Evolutionary conservation across 768 basidiomycete species (phyloP).

Genomic region (Lactifluus pinguis): DNA sequence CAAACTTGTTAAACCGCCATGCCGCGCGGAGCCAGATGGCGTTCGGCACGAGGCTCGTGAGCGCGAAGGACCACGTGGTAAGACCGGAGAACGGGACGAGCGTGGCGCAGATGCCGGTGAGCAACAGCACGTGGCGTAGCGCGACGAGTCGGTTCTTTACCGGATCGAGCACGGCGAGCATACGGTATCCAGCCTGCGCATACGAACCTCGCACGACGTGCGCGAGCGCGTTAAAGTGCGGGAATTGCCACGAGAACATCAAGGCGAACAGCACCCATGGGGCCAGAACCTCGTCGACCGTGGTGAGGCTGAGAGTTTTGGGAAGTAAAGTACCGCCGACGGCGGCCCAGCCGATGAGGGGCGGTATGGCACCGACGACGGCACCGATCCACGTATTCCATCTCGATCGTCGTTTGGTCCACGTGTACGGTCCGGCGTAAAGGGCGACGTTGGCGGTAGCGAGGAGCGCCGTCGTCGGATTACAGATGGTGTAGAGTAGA

Average conservation of each 20-base stretch:
- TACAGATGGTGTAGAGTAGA: slow-evolving; percentile 74
- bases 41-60: no score
- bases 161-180: slow-evolving; percentile 80
- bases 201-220: slow-evolving; percentile 82
- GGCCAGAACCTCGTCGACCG: slow-evolving; percentile 68
- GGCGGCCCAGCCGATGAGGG: slow-evolving; percentile 98
- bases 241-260: slow-evolving; percentile 96
- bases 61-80: no score
- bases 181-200: slow-evolving; percentile 86
- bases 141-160: slow-evolving; percentile 76
- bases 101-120: slow-evolving; percentile 75
- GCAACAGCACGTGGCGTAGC: slow-evolving; percentile 69
- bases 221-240: slow-evolving; percentile 93
- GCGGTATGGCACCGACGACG: slow-evolving; percentile 86
- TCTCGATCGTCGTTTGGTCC: slow-evolving; percentile 74
- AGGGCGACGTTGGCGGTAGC: slow-evolving; percentile 79
- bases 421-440: slow-evolving; percentile 90
- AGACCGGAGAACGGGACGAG: no score
- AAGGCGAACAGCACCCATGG: slow-evolving; percentile 75
- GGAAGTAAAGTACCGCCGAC: slow-evolving; percentile 76
- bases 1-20: no score
- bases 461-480: slow-evolving; percentile 75
- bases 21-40: no score
- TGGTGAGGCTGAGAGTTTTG: slow-evolving; percentile 51
- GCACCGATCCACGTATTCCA: slow-evolving; percentile 93